phyloP scores from a whole-genome alignment of 1,139 yeast genomes.

The Magnusiomyces ingens region DNA sequence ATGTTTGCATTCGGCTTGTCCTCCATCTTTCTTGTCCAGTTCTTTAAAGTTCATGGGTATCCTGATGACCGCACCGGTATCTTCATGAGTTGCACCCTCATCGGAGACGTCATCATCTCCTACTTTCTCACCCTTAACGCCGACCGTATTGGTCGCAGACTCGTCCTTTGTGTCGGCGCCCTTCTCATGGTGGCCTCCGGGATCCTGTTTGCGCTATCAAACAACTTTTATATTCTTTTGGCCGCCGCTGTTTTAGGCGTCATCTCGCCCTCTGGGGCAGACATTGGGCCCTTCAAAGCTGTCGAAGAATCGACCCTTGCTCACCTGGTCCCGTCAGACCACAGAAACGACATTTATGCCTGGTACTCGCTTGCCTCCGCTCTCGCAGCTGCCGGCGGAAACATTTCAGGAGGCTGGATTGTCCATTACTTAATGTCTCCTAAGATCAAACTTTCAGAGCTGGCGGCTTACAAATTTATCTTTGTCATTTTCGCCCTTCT shows the following conservation, averaged over 20 bases:
- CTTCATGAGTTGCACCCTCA: constrained; percentile 62
- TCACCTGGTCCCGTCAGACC: constrained; percentile 60
- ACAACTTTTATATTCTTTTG: constrained; percentile 50
- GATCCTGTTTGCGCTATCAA: constrained; percentile 47
- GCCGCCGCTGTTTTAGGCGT: constrained; percentile 62
- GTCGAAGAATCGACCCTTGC: constrained; percentile 85
- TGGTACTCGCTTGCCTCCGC: constrained; percentile 35
- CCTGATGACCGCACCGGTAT: constrained; percentile 58
- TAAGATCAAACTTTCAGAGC: constrained; percentile 31
- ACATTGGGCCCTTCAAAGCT: constrained; percentile 87
- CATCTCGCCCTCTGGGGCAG: constrained; percentile 86
- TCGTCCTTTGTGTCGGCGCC: constrained; percentile 59
- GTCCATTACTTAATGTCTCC: constrained; percentile 34
- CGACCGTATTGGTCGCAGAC: constrained; percentile 64
- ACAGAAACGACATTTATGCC: not conserved
- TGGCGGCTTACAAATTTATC: constrained; percentile 48
- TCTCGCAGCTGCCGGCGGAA: constrained; percentile 70
- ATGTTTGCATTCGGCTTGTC: constrained; percentile 76
- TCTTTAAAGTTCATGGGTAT: constrained; percentile 50
- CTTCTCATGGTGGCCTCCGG: constrained; percentile 69
- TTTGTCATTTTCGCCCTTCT: constrained; percentile 53
- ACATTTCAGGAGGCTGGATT: constrained; percentile 55
- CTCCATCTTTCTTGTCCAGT: constrained; percentile 62
- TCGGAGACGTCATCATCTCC: constrained; percentile 13
- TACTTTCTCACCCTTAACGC: constrained; percentile 58